Evolutionary conservation across 2,329 filamentous ascomycete species (phyloP), one percentile per base, ranked within the genome.

Genomic region (Trichoderma lentiforme): DNA sequence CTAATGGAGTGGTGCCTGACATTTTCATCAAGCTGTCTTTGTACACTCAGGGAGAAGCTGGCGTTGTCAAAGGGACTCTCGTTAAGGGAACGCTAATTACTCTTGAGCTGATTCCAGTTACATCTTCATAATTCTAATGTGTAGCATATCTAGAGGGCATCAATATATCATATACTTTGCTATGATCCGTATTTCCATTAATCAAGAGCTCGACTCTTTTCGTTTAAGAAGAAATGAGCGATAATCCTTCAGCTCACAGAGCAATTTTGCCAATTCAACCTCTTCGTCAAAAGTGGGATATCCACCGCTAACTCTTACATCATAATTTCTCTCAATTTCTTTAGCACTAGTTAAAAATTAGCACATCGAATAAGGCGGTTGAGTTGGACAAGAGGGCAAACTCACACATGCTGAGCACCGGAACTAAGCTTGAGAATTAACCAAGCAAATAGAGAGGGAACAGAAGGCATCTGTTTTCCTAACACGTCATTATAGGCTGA

Each of bases 321-420:
- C n/a, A 15, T 71, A 43, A 32, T 60, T 43, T 15, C 28, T 61
- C 24, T 71, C 70, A 8, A 68, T 61, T 53, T 71, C 36, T 12
- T 71, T 56, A 9, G 66, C 36, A 21, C 70, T 71, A 12, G 8
- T 1, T 2, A 15, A 5, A 4, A 18, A 2, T 68, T 12, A 68
- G 65, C 11, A 11, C 15, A 60, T 53, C 9, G 9, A 12, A 7
- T 14, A 24, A 21, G 28, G 9, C 5, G n/a, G 2, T 1, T 18
- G 24, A 11, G 2, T 8, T 34, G n/a, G 5, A 11, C 12, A 3
- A 7, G 28, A n/a, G 1, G 3, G 24, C 32, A n/a, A 60, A 69
- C 70, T 36, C 4, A 71, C 70, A 71, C 70, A 53, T 71, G 26
- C n/a, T 61, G 70, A n/a, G 64, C 70, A 9, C 70, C 70, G 7